Percentiles rank a stretch among this genome's conserved stretches.
These are phyloP conservation scores for Apiospora malaysiana DNA, from an alignment of 2,329 filamentous ascomycete genomes.

Conservation along the genomic window DNA sequence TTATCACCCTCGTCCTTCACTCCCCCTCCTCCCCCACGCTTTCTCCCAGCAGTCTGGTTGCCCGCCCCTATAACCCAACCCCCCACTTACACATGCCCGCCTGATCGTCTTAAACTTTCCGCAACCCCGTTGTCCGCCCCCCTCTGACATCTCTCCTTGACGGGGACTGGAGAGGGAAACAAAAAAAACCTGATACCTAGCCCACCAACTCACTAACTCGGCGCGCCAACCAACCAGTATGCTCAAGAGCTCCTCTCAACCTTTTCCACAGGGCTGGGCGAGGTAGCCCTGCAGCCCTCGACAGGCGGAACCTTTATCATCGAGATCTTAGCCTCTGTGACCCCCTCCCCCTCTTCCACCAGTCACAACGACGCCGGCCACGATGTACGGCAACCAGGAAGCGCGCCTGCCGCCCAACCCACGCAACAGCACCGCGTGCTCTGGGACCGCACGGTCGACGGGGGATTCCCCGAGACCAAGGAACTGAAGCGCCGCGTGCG, in stretches of 20 bases:
- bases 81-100: conserved; percentile 1
- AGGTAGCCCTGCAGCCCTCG: conserved; percentile 84
- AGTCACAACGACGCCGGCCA: conserved; percentile 28
- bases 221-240: conserved; percentile 60
- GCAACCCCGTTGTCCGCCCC: not conserved
- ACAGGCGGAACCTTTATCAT: conserved; percentile 87
- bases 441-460: conserved; percentile 88
- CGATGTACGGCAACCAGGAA: conserved; percentile 36
- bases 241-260: conserved; percentile 95
- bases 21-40: not conserved
- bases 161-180: not conserved
- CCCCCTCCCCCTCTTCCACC: conserved; percentile 16
- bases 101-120: conserved; percentile 11
- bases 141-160: not conserved
- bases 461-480: conserved; percentile 94
- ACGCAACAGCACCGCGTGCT: conserved; percentile 55
- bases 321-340: conserved; percentile 55
- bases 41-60: not conserved
- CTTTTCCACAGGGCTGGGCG: conserved; percentile 82
- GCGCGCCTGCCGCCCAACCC: not conserved
- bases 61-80: not conserved
- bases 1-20: too few relatives aligned
- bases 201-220: not conserved
- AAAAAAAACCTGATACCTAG: not conserved
- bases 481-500: conserved; percentile 84